Conservation (phyloP, 2,329 filamentous ascomycete genomes). For the Penicillium sp. region DNA sequence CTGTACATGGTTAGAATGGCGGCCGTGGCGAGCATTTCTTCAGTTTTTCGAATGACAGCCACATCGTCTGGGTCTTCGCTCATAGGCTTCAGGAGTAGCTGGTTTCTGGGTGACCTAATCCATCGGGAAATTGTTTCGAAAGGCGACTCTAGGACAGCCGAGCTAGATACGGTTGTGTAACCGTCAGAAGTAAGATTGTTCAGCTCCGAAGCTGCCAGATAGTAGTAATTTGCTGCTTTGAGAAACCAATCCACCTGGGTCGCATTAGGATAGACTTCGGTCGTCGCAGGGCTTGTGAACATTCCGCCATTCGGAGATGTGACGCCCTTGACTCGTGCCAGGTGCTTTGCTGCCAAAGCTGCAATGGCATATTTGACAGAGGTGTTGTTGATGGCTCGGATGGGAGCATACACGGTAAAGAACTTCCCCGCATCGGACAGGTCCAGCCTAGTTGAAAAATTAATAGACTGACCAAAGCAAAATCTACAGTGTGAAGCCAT, state of each 20-base stretch:
- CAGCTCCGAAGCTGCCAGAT: slow-evolving; percentile 57
- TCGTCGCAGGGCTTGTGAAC: slow-evolving; percentile 47
- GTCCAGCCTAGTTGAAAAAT: slow-evolving; percentile 34
- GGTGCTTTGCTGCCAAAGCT: slow-evolving; percentile 44
- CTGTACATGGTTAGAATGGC: slow-evolving; percentile 65
- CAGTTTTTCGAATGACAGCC: slow-evolving; percentile 48
- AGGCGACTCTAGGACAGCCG: slow-evolving; percentile 33
- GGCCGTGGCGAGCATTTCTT: slow-evolving; percentile 62
- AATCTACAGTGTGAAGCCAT: neutral
- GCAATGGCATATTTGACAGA: slow-evolving; percentile 41
- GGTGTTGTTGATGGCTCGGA: slow-evolving; percentile 37
- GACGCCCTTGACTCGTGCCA: slow-evolving; percentile 35
- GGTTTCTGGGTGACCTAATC: slow-evolving; percentile 22
- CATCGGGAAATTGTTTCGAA: slow-evolving; percentile 31
- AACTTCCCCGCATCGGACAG: slow-evolving; percentile 44
- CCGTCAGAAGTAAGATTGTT: slow-evolving; percentile 39
- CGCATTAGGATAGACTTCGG: slow-evolving; percentile 55
- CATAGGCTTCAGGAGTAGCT: slow-evolving; percentile 1
- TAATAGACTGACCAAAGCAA: slow-evolving; percentile 1
- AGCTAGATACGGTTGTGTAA: slow-evolving; percentile 31
- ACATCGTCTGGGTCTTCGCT: slow-evolving; percentile 12
- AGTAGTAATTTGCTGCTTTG: slow-evolving; percentile 63
- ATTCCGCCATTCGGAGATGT: slow-evolving; percentile 23
- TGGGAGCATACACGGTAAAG: slow-evolving; percentile 40
- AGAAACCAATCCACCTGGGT: slow-evolving; percentile 59